A percentile compares a stretch with the other conserved stretches of the same genome.
Conservation (phyloP, 371 early-diverging fungal genomes). For the Circinella minor region DNA sequence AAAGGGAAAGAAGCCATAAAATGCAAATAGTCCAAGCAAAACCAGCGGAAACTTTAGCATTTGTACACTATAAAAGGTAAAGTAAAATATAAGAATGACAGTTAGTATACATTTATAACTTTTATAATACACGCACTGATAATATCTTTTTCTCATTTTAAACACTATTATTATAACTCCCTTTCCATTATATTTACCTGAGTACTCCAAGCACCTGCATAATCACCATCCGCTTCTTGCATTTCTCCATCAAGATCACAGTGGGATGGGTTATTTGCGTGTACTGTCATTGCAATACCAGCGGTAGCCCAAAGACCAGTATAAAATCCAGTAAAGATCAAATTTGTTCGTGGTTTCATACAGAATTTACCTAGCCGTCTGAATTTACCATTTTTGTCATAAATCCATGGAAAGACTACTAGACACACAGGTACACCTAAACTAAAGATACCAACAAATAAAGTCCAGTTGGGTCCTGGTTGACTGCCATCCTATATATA, state of each 20-base stretch:
- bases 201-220: conserved; percentile 35
- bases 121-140: too few species aligned
- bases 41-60: conserved; percentile 42
- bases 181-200: conserved; percentile 34
- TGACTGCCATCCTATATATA: conserved; percentile 38
- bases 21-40: conserved; percentile 54
- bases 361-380: conserved; percentile 40
- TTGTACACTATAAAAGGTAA: conserved; percentile 36
- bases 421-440: conserved; percentile 32
- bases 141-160: background rate
- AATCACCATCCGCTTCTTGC: conserved; percentile 13
- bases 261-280: conserved; percentile 30
- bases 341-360: conserved; percentile 39
- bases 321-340: conserved; percentile 45
- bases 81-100: background rate
- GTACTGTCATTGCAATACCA: conserved; percentile 46
- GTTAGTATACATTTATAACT: too few species aligned
- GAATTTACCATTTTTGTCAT: conserved; percentile 35
- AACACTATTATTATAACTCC: background rate
- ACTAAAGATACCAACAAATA: conserved; percentile 30
- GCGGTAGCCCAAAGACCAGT: conserved; percentile 41
- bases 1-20: conserved; percentile 41
- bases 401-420: conserved; percentile 38
- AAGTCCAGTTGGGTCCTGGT: conserved; percentile 43
- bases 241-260: conserved; percentile 30